Evolutionary conservation across 2,329 filamentous ascomycete genomes (phyloP).

Genomic region (Coniella lustricola): DNA sequence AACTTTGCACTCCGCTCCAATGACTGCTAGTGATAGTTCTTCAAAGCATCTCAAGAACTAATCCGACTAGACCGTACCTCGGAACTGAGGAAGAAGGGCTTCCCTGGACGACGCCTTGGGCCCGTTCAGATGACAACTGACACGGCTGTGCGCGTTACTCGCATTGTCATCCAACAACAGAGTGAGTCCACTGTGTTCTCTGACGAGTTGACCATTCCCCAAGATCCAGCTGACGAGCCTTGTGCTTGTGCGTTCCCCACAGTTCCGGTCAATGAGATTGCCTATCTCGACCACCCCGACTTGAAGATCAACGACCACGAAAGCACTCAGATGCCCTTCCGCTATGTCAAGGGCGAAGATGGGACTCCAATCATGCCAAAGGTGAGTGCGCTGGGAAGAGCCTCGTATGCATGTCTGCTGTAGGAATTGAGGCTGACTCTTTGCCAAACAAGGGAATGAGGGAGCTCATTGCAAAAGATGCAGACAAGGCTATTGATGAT

Average conservation of each 20-base stretch:
- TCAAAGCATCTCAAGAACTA: background rate
- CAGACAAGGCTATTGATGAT: slow-evolving; percentile 85
- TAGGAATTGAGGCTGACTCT: slow-evolving; percentile 19
- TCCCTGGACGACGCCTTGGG: slow-evolving; percentile 76
- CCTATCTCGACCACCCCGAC: slow-evolving; percentile 83
- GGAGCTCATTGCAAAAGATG: slow-evolving; percentile 86
- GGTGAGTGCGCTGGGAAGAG: slow-evolving; percentile 42
- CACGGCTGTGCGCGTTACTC: slow-evolving; percentile 88
- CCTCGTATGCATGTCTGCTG: background rate
- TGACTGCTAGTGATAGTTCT: no score
- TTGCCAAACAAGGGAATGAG: slow-evolving; percentile 70
- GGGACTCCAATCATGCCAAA: slow-evolving; percentile 86
- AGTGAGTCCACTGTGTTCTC: slow-evolving; percentile 42
- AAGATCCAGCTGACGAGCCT: background rate
- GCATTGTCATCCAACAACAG: slow-evolving; percentile 79
- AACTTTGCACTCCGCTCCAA: slow-evolving; percentile 25
- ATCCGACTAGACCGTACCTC: slow-evolving; percentile 70
- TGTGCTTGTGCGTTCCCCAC: slow-evolving; percentile 16
- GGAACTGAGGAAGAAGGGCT: slow-evolving; percentile 92
- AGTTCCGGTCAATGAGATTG: slow-evolving; percentile 73
- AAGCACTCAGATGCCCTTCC: slow-evolving; percentile 95
- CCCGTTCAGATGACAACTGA: slow-evolving; percentile 98
- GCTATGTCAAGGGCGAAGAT: slow-evolving; percentile 72
- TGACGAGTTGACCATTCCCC: background rate
- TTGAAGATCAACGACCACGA: slow-evolving; percentile 86